Percentiles rank a stretch among this genome's conserved stretches.
Conservation (phyloP, 306 rosid genomes). For the Corylus americana region DNA sequence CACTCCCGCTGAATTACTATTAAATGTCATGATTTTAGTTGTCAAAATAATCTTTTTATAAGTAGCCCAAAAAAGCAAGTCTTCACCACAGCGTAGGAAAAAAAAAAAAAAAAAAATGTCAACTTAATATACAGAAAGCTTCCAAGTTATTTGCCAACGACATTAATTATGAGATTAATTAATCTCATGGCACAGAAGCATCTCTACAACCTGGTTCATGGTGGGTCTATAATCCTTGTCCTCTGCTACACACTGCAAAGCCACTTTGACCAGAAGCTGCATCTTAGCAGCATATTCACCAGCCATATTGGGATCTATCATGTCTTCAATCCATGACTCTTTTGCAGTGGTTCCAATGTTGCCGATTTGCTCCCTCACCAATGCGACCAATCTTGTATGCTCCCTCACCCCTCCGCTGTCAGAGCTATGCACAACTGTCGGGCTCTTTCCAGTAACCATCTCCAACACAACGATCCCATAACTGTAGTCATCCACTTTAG, state of each 20-base stretch:
- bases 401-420: not conserved
- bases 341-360: not conserved
- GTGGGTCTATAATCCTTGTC: conserved; percentile 31
- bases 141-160: not conserved
- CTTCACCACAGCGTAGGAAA: too few relatives aligned
- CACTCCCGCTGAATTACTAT: too few relatives aligned
- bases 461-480: conserved; percentile 42
- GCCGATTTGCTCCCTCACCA: conserved; percentile 23
- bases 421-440: not conserved
- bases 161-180: not conserved
- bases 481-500: conserved; percentile 44
- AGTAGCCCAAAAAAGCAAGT: too few relatives aligned
- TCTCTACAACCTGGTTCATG: conserved; percentile 36
- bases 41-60: too few relatives aligned
- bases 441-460: conserved; percentile 34
- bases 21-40: too few relatives aligned
- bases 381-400: conserved; percentile 13
- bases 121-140: too few relatives aligned
- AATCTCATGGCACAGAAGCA: conserved; percentile 8
- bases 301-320: conserved; percentile 22
- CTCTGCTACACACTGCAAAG: conserved; percentile 35
- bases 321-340: conserved; percentile 9
- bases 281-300: conserved; percentile 9
- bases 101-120: too few relatives aligned
- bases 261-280: conserved; percentile 23